These are phyloP conservation scores for Eucalyptus cloeziana DNA, from an alignment of 345 rosid genomes.

Conservation along the genomic window DNA sequence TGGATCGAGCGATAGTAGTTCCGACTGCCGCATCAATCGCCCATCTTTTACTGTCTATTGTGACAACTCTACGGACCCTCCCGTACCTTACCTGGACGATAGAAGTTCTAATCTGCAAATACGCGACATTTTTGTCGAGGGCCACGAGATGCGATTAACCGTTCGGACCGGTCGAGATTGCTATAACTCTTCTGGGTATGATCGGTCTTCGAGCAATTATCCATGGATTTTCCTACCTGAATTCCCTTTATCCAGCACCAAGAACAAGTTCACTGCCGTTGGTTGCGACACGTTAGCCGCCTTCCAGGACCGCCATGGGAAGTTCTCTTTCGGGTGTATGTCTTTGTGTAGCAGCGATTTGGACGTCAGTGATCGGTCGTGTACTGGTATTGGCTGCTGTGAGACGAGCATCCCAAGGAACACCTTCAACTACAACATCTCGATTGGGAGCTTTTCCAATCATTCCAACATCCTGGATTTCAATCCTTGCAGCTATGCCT, in stretches of 20 bases:
- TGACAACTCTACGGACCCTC: fast-evolving
- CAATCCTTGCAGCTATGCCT: no score
- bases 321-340: no score
- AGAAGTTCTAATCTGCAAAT: fast-evolving
- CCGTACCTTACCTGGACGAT: fast-evolving
- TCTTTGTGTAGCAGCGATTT: fast-evolving
- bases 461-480: no score
- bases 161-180: fast-evolving
- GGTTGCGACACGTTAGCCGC: no score
- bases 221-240: fast-evolving
- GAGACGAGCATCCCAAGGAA: no score
- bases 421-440: no score
- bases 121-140: fast-evolving
- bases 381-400: fast-evolving
- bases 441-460: fast-evolving
- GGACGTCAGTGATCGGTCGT: fast-evolving
- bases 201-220: fast-evolving
- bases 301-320: fast-evolving
- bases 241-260: no score
- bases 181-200: fast-evolving
- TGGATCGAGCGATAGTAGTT: no score
- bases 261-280: no score
- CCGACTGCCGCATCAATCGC: no score
- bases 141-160: no score
- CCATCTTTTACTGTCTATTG: no score